A percentile compares a stretch with the other conserved stretches of the same genome.
These are phyloP conservation scores for Piper betle DNA, from an alignment of 164 flowering plant species.

Conservation along the genomic window DNA sequence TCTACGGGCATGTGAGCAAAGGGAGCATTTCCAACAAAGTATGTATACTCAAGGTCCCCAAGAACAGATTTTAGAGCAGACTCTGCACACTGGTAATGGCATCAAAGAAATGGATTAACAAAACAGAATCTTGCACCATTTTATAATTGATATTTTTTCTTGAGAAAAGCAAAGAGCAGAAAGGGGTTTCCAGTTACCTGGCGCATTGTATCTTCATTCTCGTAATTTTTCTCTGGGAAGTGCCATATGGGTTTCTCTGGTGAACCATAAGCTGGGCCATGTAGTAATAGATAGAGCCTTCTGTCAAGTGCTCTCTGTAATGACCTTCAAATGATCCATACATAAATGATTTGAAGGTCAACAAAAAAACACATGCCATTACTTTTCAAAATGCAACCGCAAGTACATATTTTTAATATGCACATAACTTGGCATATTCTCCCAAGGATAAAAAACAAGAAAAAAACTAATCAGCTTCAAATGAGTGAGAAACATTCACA, in stretches of 20 bases:
- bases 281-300: conserved; percentile 78
- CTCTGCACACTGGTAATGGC: conserved; percentile 77
- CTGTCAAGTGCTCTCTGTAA: conserved; percentile 85
- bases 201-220: conserved; percentile 69
- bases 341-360: background rate
- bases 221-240: conserved; percentile 89
- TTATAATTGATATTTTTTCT: no score
- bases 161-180: background rate
- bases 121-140: background rate
- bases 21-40: conserved; percentile 97
- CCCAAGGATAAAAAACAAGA: no score
- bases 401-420: background rate
- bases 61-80: conserved; percentile 71
- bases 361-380: background rate
- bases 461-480: no score
- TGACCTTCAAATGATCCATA: conserved; percentile 35
- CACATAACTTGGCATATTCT: background rate
- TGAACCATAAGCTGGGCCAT: conserved; percentile 46
- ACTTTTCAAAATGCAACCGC: background rate
- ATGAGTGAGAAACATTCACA: no score
- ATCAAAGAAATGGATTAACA: background rate
- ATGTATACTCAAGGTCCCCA: conserved; percentile 80
- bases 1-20: conserved; percentile 64
- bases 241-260: conserved; percentile 76
- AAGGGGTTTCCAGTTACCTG: conserved; percentile 29